Evolutionary conservation across 257 asterid species (phyloP).

Genomic region (Petunia secreta): DNA sequence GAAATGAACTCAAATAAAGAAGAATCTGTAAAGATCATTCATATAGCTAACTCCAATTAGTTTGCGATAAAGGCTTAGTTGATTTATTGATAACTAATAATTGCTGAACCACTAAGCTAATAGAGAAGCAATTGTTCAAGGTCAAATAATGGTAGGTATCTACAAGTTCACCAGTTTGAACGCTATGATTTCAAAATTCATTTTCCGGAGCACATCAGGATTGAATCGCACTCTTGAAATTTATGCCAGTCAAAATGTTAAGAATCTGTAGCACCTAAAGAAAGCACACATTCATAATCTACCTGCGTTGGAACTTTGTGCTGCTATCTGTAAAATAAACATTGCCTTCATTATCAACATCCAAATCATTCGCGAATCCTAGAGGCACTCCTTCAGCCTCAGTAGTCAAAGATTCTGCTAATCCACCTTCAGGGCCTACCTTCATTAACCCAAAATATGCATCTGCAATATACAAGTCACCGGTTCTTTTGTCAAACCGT

Average conservation of each 20-base stretch:
- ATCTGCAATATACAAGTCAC: constrained; percentile 93
- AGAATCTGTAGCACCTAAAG: not conserved
- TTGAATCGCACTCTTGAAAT: not conserved
- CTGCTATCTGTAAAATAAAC: constrained; percentile 95
- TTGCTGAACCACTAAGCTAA: not conserved
- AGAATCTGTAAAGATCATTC: not conserved
- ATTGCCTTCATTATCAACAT: constrained; percentile 80
- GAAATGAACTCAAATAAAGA: not conserved
- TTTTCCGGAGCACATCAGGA: not conserved
- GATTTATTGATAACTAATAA: not conserved
- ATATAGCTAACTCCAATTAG: not conserved
- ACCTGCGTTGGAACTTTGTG: constrained; percentile 78
- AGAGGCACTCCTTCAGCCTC: constrained; percentile 88
- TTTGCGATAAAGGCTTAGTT: not conserved
- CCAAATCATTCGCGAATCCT: constrained; percentile 80
- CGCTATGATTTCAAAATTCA: not conserved
- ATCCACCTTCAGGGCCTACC: constrained; percentile 94
- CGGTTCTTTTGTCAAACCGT: constrained; percentile 74
- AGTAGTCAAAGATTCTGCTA: constrained; percentile 67
- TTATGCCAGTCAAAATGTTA: not conserved
- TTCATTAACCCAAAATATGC: constrained; percentile 95
- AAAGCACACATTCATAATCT: constrained; percentile 11
- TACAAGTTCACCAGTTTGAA: not conserved
- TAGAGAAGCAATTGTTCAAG: not conserved
- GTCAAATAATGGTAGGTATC: not conserved